These are phyloP conservation scores for Leccinum solheimii DNA, from an alignment of 1,284 basidiomycete species.

Conservation along the genomic window DNA sequence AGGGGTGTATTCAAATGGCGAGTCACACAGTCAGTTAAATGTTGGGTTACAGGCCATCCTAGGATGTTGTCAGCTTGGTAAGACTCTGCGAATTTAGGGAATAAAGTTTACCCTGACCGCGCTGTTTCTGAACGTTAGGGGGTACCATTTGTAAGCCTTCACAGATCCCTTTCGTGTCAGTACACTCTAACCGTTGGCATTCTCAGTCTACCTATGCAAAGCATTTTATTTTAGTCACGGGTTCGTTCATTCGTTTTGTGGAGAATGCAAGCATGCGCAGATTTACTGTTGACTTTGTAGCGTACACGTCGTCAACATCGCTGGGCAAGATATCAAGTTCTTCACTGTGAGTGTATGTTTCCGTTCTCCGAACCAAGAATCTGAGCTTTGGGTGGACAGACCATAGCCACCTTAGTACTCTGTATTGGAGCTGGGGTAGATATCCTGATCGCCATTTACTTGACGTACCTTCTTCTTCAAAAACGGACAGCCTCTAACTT, in stretches of 20 bases:
- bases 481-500: background rate
- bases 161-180: background rate
- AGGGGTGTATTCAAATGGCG: background rate
- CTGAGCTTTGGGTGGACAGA: background rate
- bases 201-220: background rate
- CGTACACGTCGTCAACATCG: background rate
- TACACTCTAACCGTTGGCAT: background rate
- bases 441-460: constrained; percentile 8
- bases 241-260: background rate
- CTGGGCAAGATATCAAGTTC: background rate
- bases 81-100: background rate
- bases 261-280: too few species aligned
- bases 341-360: background rate
- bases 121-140: constrained; percentile 1
- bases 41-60: background rate
- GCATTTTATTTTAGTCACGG: background rate
- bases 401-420: background rate
- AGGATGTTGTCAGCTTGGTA: constrained; percentile 4
- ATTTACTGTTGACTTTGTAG: background rate
- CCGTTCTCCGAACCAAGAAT: background rate
- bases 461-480: constrained; percentile 9
- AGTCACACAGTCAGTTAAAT: background rate
- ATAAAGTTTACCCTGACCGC: background rate
- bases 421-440: constrained; percentile 4
- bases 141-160: constrained; percentile 1